These are phyloP conservation scores for Penicillium sumatraense DNA, from an alignment of 2,329 filamentous ascomycete species.

Conservation along the genomic window DNA sequence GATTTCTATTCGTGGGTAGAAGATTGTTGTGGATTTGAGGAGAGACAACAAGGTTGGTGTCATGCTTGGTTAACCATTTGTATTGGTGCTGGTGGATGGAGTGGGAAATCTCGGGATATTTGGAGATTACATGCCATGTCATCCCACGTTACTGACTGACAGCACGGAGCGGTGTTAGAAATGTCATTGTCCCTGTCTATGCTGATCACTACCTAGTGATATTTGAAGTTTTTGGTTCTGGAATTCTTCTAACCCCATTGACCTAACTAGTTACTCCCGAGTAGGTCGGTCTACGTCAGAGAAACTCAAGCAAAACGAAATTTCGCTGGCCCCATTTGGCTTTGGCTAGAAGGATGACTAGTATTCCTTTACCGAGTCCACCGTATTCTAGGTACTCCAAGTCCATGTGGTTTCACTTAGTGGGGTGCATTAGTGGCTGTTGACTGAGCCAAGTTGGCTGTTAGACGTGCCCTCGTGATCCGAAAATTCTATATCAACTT, in stretches of 20 bases:
- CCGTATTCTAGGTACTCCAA: background rate
- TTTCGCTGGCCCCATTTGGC: background rate
- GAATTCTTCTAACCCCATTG: no score
- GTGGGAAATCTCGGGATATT: background rate
- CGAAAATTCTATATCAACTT: no score
- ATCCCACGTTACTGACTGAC: no score
- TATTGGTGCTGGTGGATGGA: background rate
- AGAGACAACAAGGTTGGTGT: background rate
- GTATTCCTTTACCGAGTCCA: no score
- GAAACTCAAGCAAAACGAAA: background rate
- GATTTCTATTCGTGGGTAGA: constrained; percentile 15
- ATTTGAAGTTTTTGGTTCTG: no score
- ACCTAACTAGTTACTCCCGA: no score
- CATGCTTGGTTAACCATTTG: background rate
- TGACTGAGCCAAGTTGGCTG: background rate
- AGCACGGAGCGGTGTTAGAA: no score
- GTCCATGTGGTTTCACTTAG: background rate
- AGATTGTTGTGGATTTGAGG: background rate
- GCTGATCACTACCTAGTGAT: background rate
- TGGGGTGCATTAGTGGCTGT: background rate
- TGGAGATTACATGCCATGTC: background rate
- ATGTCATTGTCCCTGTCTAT: no score
- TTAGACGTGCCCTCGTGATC: no score
- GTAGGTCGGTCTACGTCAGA: background rate
- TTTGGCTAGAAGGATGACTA: no score